A percentile compares a stretch with the other conserved stretches of the same genome.
Conservation (phyloP, 805 yeast genomes). For the Candida railenensis region DNA sequence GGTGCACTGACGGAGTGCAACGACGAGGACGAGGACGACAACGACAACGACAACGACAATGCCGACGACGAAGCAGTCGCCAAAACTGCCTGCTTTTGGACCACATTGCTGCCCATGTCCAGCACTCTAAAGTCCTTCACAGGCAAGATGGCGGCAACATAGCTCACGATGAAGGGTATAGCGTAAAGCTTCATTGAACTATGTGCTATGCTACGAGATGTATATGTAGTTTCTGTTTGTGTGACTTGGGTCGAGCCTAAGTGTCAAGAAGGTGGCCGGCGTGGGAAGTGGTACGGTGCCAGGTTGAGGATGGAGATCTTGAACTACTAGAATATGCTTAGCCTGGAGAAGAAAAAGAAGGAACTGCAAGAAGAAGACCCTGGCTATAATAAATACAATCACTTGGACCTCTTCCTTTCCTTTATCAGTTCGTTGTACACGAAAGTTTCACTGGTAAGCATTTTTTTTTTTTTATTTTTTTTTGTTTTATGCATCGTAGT, state of each 20-base stretch:
- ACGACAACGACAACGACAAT: too few relatives aligned
- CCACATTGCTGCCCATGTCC: background rate
- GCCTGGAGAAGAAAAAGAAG: too few relatives aligned
- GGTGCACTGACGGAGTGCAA: too few relatives aligned
- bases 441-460: slow-evolving; percentile 1
- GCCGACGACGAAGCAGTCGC: too few relatives aligned
- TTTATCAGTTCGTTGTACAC: too few relatives aligned
- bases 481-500: background rate
- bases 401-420: too few relatives aligned
- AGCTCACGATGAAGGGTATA: background rate
- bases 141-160: background rate
- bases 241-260: background rate
- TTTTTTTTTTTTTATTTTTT: slow-evolving; percentile 2
- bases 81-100: background rate
- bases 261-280: background rate
- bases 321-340: too few relatives aligned
- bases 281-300: background rate
- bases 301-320: too few relatives aligned
- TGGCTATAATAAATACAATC: too few relatives aligned
- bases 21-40: too few relatives aligned
- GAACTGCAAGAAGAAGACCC: too few relatives aligned
- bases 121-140: slow-evolving; percentile 2
- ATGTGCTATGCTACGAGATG: background rate
- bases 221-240: background rate
- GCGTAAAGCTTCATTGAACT: background rate